These are phyloP conservation scores for Blastomyces percursus DNA, from an alignment of 2,329 filamentous ascomycete species.

Conservation along the genomic window DNA sequence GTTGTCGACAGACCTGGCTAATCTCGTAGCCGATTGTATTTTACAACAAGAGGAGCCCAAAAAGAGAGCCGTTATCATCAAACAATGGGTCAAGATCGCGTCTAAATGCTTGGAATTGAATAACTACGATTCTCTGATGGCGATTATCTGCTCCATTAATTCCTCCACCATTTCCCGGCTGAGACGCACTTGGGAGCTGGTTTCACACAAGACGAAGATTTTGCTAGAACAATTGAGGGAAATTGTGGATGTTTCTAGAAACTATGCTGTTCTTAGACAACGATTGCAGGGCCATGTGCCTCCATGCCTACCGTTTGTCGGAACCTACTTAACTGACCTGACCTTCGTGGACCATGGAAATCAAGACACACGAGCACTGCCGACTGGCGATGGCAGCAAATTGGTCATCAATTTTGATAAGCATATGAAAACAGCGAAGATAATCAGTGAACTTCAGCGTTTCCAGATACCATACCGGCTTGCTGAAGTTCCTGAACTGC, in stretches of 20 bases:
- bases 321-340: constrained; percentile 90
- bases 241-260: constrained; percentile 82
- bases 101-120: constrained; percentile 75
- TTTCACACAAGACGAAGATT: constrained; percentile 73
- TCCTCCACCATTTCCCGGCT: constrained; percentile 82
- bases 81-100: constrained; percentile 96
- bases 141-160: constrained; percentile 88
- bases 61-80: constrained; percentile 80
- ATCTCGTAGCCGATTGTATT: constrained; percentile 87
- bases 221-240: constrained; percentile 66
- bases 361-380: constrained; percentile 67
- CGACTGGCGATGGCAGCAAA: constrained; percentile 50
- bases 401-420: constrained; percentile 97
- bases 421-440: constrained; percentile 84
- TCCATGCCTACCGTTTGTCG: constrained; percentile 88
- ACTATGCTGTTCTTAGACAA: constrained; percentile 76
- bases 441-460: constrained; percentile 88
- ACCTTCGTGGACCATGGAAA: constrained; percentile 96
- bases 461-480: constrained; percentile 92
- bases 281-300: constrained; percentile 76
- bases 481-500: constrained; percentile 71
- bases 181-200: constrained; percentile 80
- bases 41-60: constrained; percentile 81
- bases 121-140: constrained; percentile 96
- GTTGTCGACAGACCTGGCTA: constrained; percentile 82